phyloP scores from a whole-genome alignment of 331 rosid species.

The Pyracantha coccinea region DNA sequence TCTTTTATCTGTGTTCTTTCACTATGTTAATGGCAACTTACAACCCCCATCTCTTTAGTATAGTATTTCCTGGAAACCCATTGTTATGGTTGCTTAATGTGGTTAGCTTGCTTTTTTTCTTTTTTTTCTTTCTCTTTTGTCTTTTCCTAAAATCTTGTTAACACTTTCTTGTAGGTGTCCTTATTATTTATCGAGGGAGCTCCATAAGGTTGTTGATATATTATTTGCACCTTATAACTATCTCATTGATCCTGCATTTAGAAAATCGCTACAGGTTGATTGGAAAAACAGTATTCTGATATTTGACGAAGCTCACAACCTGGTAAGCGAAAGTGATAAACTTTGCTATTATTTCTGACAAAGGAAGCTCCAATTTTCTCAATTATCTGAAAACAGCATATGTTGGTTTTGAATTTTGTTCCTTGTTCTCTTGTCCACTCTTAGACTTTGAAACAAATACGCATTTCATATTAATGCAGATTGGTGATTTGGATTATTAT shows the following conservation, averaged over 20 bases:
- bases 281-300: slow-evolving; percentile 83
- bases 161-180: slow-evolving; percentile 70
- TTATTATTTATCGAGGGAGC: slow-evolving; percentile 78
- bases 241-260: slow-evolving; percentile 69
- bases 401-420: slow-evolving; percentile 2
- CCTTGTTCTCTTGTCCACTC: not conserved
- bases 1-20: slow-evolving; percentile 16
- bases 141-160: not conserved
- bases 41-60: not conserved
- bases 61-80: not conserved
- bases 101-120: slow-evolving; percentile 3
- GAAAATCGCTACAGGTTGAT: slow-evolving; percentile 41
- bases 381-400: not conserved
- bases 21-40: not conserved
- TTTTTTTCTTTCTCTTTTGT: too few species aligned
- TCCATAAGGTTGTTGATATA: slow-evolving; percentile 78
- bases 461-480: not conserved
- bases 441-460: not conserved
- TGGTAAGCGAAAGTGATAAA: slow-evolving; percentile 43
- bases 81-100: slow-evolving; percentile 12
- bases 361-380: slow-evolving; percentile 6
- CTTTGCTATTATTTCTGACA: slow-evolving; percentile 1
- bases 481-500: not conserved
- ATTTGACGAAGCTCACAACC: slow-evolving; percentile 98
- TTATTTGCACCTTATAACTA: slow-evolving; percentile 91